These are phyloP conservation scores for Discostella pseudostelligera DNA, from an alignment of 108 stramenopile species.

Conservation along the genomic window DNA sequence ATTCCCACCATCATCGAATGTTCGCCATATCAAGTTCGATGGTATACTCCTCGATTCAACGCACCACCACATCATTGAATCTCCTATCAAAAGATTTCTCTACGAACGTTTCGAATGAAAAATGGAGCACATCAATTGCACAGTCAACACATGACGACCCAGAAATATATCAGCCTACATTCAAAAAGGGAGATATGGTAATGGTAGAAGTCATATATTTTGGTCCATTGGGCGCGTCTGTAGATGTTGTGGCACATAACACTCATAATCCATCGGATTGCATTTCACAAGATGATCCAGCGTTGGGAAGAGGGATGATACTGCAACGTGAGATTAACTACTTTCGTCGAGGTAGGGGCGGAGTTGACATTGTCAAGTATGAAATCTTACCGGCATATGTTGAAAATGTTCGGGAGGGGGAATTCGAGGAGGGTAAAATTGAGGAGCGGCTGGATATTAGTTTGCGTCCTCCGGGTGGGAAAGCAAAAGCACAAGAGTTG, in stretches of 20 bases:
- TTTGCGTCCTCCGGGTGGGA: conserved; percentile 67
- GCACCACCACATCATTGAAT: background rate
- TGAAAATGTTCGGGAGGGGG: conserved; percentile 55
- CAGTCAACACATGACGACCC: conserved; percentile 7
- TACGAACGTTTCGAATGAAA: background rate
- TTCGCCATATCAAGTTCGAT: background rate
- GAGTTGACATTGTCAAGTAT: conserved; percentile 71
- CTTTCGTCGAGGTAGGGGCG: conserved; percentile 65
- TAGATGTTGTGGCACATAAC: conserved; percentile 64
- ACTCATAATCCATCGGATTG: conserved; percentile 59
- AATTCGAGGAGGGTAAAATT: conserved; percentile 48
- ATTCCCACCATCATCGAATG: background rate
- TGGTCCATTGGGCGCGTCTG: conserved; percentile 77
- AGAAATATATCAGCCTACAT: conserved; percentile 43
- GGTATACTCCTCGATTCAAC: background rate
- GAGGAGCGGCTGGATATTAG: conserved; percentile 58
- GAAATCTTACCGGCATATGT: conserved; percentile 78
- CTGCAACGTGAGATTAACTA: conserved; percentile 73
- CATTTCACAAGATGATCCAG: conserved; percentile 57
- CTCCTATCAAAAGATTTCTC: conserved; percentile 1
- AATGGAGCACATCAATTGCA: background rate
- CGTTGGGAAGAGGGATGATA: conserved; percentile 71
- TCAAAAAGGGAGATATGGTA: conserved; percentile 61
- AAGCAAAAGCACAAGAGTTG: conserved; percentile 63
- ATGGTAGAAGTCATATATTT: conserved; percentile 75